phyloP scores from a whole-genome alignment of 1,139 yeast genomes.

The Geotrichum bryndzae region DNA sequence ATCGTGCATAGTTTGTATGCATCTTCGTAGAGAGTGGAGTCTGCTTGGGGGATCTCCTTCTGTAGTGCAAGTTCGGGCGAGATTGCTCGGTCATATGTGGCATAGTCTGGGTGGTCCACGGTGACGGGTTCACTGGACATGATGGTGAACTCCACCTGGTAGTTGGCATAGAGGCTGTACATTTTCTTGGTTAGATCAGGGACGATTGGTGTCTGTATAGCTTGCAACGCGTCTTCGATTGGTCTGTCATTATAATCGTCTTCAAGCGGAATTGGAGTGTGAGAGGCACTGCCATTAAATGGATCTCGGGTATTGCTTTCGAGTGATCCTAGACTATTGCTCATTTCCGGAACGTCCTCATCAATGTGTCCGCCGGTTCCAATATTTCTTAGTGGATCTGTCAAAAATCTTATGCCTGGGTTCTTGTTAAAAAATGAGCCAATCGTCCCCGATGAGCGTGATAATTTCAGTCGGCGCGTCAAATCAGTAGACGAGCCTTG shows the following conservation, averaged over 20 bases:
- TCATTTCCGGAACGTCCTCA: conserved; percentile 1
- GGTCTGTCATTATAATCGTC: neutral
- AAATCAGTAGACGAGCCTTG: neutral
- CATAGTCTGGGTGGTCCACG: conserved; percentile 15
- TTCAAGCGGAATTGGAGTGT: neutral
- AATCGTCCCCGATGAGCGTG: conserved; percentile 8
- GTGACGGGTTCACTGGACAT: conserved; percentile 13
- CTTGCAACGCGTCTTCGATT: conserved; percentile 5
- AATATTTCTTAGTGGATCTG: conserved; percentile 13
- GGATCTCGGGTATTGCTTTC: conserved; percentile 5
- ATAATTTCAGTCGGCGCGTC: neutral
- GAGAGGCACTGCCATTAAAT: neutral
- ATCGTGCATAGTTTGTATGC: conserved; percentile 10
- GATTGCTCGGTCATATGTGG: conserved; percentile 5
- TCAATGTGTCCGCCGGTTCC: conserved; percentile 4
- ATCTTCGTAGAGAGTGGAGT: conserved; percentile 4
- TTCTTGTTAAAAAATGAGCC: conserved; percentile 18
- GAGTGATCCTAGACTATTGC: conserved; percentile 6
- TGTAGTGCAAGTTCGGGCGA: conserved; percentile 7
- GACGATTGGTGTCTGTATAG: conserved; percentile 7
- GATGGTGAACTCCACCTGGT: conserved; percentile 11
- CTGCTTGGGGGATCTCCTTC: conserved; percentile 4
- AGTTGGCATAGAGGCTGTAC: conserved; percentile 11
- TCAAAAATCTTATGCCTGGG: conserved; percentile 16
- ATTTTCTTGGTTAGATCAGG: conserved; percentile 7